Evolutionary conservation across 441 rosid genomes (phyloP).

Genomic region (Melastoma candidum): DNA sequence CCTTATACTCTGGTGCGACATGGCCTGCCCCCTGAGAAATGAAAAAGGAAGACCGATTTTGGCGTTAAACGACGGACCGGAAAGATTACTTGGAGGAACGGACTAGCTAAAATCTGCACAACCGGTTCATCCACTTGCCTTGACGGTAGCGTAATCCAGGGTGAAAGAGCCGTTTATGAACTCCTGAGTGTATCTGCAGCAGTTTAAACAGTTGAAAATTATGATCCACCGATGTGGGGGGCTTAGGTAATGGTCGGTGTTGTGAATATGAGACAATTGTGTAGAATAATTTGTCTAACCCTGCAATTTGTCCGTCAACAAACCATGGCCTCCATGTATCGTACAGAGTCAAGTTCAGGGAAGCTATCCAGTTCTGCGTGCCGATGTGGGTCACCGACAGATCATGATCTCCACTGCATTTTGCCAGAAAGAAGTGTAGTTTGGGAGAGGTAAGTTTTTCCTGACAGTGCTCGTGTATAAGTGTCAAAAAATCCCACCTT

Average conservation of each 20-base stretch:
- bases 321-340: conserved; percentile 14
- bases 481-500: no score
- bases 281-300: conserved; percentile 1
- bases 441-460: no score
- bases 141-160: conserved; percentile 6
- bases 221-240: not conserved
- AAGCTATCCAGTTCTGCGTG: conserved; percentile 8
- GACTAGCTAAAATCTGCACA: no score
- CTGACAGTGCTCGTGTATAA: no score
- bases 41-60: no score
- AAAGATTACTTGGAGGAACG: no score
- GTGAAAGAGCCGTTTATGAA: conserved; percentile 6
- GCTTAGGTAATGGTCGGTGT: no score
- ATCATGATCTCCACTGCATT: conserved; percentile 14
- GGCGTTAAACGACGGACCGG: no score
- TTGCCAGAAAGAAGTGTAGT: not conserved
- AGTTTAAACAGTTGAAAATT: not conserved
- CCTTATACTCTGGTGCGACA: no score
- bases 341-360: conserved; percentile 1
- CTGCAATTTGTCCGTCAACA: conserved; percentile 6
- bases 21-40: no score
- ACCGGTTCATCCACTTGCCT: conserved; percentile 6
- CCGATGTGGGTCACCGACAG: conserved; percentile 14
- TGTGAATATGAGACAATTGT: not conserved
- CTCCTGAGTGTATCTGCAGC: conserved; percentile 12